These are phyloP conservation scores for Cystobasidium tubakii DNA, from an alignment of 768 basidiomycete species.

Conservation along the genomic window DNA sequence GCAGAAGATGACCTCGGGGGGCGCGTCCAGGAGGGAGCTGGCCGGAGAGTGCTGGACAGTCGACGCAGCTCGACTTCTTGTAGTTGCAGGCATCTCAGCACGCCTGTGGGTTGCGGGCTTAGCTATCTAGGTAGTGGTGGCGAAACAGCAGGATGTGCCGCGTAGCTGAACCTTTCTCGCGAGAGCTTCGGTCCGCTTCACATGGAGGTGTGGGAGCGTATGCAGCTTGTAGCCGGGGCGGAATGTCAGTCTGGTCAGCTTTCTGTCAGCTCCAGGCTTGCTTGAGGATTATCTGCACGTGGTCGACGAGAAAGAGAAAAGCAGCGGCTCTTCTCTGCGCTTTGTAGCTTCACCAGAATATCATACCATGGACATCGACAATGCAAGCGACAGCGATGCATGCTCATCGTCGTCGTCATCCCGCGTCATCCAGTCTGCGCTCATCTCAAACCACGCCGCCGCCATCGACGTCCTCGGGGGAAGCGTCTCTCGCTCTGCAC, in stretches of 20 bases:
- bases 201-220: too few species aligned
- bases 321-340: neutral
- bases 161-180: too few species aligned
- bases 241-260: neutral
- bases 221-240: too few species aligned
- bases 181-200: too few species aligned
- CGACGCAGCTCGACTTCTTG: neutral
- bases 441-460: neutral
- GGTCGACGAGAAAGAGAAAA: neutral
- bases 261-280: neutral
- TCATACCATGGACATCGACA: neutral
- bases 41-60: neutral
- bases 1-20: constrained; percentile 60
- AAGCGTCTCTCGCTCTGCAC: constrained; percentile 15
- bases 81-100: too few species aligned
- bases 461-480: neutral
- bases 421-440: neutral
- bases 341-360: too few species aligned
- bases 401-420: too few species aligned
- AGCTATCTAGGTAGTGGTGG: too few species aligned
- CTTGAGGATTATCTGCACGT: too few species aligned
- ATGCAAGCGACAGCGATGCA: neutral
- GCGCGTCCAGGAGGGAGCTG: constrained; percentile 51
- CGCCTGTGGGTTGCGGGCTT: too few species aligned
- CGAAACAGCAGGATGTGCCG: too few species aligned